Conservation (phyloP, 148 eudicot genomes). For the Polygonum aviculare region DNA sequence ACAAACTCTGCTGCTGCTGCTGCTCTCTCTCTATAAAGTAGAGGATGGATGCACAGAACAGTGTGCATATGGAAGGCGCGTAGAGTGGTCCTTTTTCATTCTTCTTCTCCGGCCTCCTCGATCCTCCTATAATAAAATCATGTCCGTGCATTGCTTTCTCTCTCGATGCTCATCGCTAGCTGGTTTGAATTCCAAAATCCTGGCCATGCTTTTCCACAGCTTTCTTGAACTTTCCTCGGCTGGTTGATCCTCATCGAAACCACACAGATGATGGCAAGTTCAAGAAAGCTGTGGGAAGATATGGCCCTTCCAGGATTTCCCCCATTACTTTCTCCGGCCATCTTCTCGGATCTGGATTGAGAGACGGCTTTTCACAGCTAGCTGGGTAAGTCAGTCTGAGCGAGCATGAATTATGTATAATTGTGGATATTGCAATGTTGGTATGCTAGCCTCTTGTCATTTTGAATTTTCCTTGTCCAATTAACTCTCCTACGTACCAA, state of each 20-base stretch:
- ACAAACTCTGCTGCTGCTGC: neutral
- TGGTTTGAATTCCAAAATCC: neutral
- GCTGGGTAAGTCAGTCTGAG: too few species aligned
- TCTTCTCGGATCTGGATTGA: neutral
- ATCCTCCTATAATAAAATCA: too few species aligned
- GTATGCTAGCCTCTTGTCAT: too few species aligned
- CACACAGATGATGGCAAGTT: neutral
- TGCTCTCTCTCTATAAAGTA: neutral
- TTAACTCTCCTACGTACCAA: too few species aligned
- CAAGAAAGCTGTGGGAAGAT: constrained; percentile 13
- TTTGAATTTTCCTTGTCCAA: too few species aligned
- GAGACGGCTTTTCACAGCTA: too few species aligned
- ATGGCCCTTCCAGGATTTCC: constrained; percentile 9
- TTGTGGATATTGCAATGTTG: too few species aligned
- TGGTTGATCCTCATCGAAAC: too few species aligned
- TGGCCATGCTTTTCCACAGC: constrained; percentile 15
- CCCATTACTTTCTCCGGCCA: neutral
- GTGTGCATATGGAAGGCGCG: neutral
- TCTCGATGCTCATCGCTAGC: neutral
- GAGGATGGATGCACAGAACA: constrained; percentile 1
- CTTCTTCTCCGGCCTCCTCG: too few species aligned
- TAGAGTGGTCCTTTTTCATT: neutral
- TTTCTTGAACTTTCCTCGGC: constrained; percentile 10
- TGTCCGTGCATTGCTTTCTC: too few species aligned
- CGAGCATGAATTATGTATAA: too few species aligned